Conservation (phyloP, 1,284 basidiomycete species). For the Malassezia dermatis region DNA sequence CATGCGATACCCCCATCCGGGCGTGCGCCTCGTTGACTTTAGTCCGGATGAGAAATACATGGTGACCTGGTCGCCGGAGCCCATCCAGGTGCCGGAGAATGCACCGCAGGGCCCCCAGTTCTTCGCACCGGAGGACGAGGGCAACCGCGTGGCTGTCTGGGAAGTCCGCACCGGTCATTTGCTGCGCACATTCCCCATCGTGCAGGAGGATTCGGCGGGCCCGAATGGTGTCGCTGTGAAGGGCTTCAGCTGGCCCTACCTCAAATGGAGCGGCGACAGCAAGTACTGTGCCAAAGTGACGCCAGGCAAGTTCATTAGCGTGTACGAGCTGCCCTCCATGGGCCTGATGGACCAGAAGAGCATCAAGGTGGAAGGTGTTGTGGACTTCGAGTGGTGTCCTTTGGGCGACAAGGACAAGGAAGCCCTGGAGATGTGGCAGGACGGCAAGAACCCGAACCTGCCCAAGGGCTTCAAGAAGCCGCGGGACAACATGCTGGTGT, state of each 20-base stretch:
- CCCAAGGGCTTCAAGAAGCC: slow-evolving; percentile 50
- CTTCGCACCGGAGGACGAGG: slow-evolving; percentile 88
- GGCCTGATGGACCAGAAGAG: slow-evolving; percentile 91
- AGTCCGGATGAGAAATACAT: slow-evolving; percentile 94
- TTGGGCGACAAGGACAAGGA: slow-evolving; percentile 66
- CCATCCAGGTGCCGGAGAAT: slow-evolving; percentile 75
- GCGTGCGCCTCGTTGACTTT: slow-evolving; percentile 93
- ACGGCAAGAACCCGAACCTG: slow-evolving; percentile 16
- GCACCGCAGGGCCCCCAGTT: slow-evolving; percentile 56
- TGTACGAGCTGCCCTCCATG: slow-evolving; percentile 92
- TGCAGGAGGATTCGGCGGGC: slow-evolving; percentile 40
- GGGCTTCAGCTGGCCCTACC: slow-evolving; percentile 71
- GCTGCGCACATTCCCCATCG: slow-evolving; percentile 76
- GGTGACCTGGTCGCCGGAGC: slow-evolving; percentile 94
- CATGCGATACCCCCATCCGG: slow-evolving; percentile 85
- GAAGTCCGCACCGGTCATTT: slow-evolving; percentile 86
- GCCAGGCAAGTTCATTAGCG: slow-evolving; percentile 82
- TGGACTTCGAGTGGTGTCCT: slow-evolving; percentile 99
- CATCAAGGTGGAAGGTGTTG: slow-evolving; percentile 92
- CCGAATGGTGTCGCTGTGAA: slow-evolving; percentile 53
- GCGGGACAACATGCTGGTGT: slow-evolving; percentile 84
- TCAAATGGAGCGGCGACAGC: slow-evolving; percentile 98
- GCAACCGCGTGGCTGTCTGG: slow-evolving; percentile 95
- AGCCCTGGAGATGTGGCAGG: slow-evolving; percentile 23
- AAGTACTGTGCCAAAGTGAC: slow-evolving; percentile 82